Evolutionary conservation across 345 rosid genomes (phyloP), one percentile per base, ranked within the genome.

Genomic region (Theobroma cacao): DNA sequence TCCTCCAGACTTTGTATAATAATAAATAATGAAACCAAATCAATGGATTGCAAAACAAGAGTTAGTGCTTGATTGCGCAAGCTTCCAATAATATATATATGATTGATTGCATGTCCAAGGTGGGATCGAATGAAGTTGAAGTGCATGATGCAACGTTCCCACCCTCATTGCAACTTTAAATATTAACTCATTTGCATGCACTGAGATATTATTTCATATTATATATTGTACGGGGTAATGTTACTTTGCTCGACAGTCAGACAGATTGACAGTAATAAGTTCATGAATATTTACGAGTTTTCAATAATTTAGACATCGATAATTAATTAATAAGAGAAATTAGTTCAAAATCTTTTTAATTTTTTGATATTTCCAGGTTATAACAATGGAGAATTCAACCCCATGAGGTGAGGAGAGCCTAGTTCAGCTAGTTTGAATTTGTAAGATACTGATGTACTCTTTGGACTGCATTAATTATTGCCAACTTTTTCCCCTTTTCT

Each of bases 51-150:
- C 48, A 20, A 14, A 50, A 14, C 7, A 34, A 61, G 30, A 53
- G 34, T 60, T 69, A 80, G 79, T 80, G 79, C 79, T 75, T 34
- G 6, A 59, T 68, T 75, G 77, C 55, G 61, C 72, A 68, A 69
- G 72, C 79, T 68, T 80, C 83, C 79, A 70, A 52, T 41, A n/a
- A 60, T 28, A 64, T 31, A 45, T 43, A 47, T 28, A 17, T 47
- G 59, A 30, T 70, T 43, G 74, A 75, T 74, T 77, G 40, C 40
- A 61, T 71, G 24, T 41, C 20, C n/a, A 59, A 24, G 43, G 43
- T 41, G 60, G 17, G n/a, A n/a, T n/a, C n/a, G n/a, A 36, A 48
- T 67, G 8, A 34, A 40, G 14, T 40, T 41, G 15, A 53, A 28
- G 33, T 50, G 60, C 20, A 71, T n/a, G 3, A 41, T 18, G 72